phyloP scores from a whole-genome alignment of 768 basidiomycete species.

The Agrocybe chaxingu region DNA sequence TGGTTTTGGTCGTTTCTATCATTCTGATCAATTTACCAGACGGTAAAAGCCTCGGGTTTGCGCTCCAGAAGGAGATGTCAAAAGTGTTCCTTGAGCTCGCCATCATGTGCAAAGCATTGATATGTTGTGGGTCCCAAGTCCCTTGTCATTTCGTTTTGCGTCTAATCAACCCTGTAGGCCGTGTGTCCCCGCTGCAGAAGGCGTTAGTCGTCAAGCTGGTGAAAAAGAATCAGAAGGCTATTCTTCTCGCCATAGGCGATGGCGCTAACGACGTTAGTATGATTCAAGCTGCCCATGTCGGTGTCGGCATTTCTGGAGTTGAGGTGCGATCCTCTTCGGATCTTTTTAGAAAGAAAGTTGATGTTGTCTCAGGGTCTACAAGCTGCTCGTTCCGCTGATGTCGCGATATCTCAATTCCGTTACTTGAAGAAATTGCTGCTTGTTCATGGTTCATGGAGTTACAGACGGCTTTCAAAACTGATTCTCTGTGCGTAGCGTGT shows the following conservation, averaged over 20 bases:
- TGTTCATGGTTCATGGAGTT: constrained; percentile 99
- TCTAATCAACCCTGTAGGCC: constrained; percentile 49
- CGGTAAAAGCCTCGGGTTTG: constrained; percentile 91
- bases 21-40: constrained; percentile 44
- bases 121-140: constrained; percentile 74
- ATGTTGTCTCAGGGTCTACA: constrained; percentile 71
- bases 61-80: constrained; percentile 89
- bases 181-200: constrained; percentile 96
- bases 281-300: constrained; percentile 98
- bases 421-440: constrained; percentile 92
- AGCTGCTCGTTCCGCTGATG: constrained; percentile 96
- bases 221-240: constrained; percentile 91
- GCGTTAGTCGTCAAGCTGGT: constrained; percentile 98
- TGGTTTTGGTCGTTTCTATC: background rate
- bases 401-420: constrained; percentile 97
- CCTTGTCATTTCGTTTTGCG: background rate
- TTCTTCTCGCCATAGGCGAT: constrained; percentile 95
- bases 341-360: background rate
- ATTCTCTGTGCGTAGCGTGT: constrained; percentile 72
- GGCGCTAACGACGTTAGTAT: constrained; percentile 99
- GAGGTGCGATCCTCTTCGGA: constrained; percentile 51
- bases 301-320: constrained; percentile 95
- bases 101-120: constrained; percentile 97
- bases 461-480: constrained; percentile 89
- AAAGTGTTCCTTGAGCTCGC: constrained; percentile 92